Percentiles rank a stretch among this genome's conserved stretches.
Conservation (phyloP, 1,139 yeast species). For the Meyerozyma guilliermondii region DNA sequence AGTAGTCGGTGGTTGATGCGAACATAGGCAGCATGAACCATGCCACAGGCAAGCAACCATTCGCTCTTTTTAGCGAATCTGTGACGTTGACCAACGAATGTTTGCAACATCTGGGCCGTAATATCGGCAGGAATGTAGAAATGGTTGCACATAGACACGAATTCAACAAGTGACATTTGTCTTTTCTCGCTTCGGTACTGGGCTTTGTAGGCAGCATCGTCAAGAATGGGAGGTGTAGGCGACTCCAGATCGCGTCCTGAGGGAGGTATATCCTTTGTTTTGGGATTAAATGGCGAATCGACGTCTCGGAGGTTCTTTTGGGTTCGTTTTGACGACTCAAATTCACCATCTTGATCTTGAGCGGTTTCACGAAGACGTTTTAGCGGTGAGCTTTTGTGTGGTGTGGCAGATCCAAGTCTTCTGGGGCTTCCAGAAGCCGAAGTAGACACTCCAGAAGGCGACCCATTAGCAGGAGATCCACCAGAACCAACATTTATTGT, state of each 20-base stretch:
- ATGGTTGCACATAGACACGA: slow-evolving; percentile 56
- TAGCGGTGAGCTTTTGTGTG: slow-evolving; percentile 24
- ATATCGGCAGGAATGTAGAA: slow-evolving; percentile 55
- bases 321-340: neutral
- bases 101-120: slow-evolving; percentile 45
- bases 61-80: slow-evolving; percentile 51
- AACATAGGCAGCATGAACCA: slow-evolving; percentile 54
- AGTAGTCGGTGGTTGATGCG: slow-evolving; percentile 48
- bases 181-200: slow-evolving; percentile 17
- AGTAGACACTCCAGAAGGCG: slow-evolving; percentile 4
- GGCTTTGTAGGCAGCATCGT: slow-evolving; percentile 13
- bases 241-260: slow-evolving; percentile 4
- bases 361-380: slow-evolving; percentile 21
- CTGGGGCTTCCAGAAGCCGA: slow-evolving; percentile 5
- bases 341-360: slow-evolving; percentile 10
- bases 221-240: slow-evolving; percentile 7
- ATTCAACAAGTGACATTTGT: slow-evolving; percentile 40
- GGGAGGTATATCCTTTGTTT: slow-evolving; percentile 4
- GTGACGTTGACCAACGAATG: slow-evolving; percentile 46
- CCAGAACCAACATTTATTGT: neutral
- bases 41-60: slow-evolving; percentile 67
- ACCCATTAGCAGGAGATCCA: too few species aligned
- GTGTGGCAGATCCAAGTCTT: slow-evolving; percentile 10
- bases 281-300: slow-evolving; percentile 32
- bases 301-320: slow-evolving; percentile 13